Percentiles rank a stretch among this genome's conserved stretches.
Evolutionary conservation across 179 eudicot species (phyloP).

Genomic region (Carnegiea gigantea): DNA sequence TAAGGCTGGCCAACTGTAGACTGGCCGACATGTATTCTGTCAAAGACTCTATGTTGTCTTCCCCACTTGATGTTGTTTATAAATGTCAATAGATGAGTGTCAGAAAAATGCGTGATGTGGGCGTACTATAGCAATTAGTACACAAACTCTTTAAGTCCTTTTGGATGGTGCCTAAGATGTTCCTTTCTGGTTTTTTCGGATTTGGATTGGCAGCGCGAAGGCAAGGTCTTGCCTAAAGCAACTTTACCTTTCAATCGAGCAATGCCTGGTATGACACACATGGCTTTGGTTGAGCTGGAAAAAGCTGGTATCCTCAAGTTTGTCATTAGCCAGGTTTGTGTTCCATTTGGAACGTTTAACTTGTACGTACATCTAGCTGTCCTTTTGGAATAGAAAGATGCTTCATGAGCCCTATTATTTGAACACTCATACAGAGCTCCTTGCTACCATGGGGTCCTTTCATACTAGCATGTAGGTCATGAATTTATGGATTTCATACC

Average conservation of each 20-base stretch:
- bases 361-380: neutral
- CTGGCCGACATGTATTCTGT: neutral
- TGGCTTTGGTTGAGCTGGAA: constrained; percentile 93
- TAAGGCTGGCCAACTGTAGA: neutral
- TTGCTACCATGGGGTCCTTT: neutral
- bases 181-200: neutral
- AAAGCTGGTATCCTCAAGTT: constrained; percentile 85
- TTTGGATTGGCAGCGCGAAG: constrained; percentile 58
- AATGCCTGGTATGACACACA: constrained; percentile 87
- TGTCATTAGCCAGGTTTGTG: constrained; percentile 82
- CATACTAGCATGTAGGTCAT: neutral
- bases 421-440: neutral
- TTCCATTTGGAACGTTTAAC: neutral
- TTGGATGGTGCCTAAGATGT: neutral
- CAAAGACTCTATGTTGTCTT: neutral
- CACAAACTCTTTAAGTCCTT: neutral
- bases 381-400: constrained; percentile 1
- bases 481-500: neutral
- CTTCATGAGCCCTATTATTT: constrained; percentile 1
- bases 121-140: neutral
- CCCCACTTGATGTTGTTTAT: neutral
- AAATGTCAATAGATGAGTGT: neutral
- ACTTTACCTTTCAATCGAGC: constrained; percentile 96
- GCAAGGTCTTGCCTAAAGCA: constrained; percentile 82
- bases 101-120: neutral